Evolutionary conservation across 192 early-diverging fungal species (phyloP).

Genomic region (Backusella macrospora): DNA sequence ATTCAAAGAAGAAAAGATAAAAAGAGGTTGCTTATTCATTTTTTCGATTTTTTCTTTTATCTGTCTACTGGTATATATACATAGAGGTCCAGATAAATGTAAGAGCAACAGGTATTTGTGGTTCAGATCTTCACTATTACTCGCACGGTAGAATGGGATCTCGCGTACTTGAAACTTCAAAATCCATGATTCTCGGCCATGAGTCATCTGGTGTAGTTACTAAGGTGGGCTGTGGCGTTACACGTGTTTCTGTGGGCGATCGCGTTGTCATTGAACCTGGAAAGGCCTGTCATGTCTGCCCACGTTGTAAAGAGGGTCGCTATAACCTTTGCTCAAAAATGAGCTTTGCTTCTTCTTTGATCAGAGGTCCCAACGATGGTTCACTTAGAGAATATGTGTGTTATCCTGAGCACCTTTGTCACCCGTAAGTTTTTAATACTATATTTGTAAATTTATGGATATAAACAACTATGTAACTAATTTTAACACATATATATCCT

Average conservation of each 20-base stretch:
- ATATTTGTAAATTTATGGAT: neutral
- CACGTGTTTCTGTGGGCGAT: conserved; percentile 42
- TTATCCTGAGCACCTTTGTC: neutral
- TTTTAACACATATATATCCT: neutral
- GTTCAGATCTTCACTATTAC: conserved; percentile 50
- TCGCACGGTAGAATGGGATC: conserved; percentile 37
- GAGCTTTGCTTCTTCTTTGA: conserved; percentile 39
- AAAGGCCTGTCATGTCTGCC: conserved; percentile 35
- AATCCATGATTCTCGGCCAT: conserved; percentile 47
- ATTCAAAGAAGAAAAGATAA: too few relatives aligned
- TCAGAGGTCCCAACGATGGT: conserved; percentile 31
- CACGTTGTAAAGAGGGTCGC: conserved; percentile 38
- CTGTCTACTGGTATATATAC: neutral
- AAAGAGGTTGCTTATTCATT: too few relatives aligned
- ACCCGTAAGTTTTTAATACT: neutral
- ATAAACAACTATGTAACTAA: neutral
- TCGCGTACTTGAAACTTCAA: conserved; percentile 31
- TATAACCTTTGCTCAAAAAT: conserved; percentile 48
- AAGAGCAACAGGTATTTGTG: conserved; percentile 44
- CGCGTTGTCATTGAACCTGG: conserved; percentile 50
- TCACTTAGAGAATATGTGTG: neutral
- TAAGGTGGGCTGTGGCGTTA: conserved; percentile 39
- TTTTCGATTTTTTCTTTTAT: too few relatives aligned
- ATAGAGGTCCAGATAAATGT: neutral
- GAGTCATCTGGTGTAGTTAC: conserved; percentile 45